Percentiles rank a stretch among this genome's conserved stretches.
Conservation (phyloP, 495 filamentous ascomycete genomes). For the Penicillium nucicola region DNA sequence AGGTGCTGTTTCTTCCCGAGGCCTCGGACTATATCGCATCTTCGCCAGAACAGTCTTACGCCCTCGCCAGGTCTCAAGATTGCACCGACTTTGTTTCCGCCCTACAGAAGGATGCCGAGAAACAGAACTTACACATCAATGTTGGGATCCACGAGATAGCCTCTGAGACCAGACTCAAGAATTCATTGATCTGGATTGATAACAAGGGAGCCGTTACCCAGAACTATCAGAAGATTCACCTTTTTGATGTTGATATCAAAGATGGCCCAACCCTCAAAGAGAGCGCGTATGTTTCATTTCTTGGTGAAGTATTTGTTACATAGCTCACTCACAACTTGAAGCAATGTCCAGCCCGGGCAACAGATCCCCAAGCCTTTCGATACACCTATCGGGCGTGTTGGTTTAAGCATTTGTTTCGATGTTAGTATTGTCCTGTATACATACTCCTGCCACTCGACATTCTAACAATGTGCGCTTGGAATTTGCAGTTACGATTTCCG, state of each 20-base stretch:
- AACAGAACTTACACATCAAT: slow-evolving; percentile 65
- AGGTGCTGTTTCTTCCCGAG: slow-evolving; percentile 91
- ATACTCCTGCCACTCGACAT: neutral
- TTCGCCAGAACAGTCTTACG: slow-evolving; percentile 60
- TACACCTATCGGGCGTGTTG: slow-evolving; percentile 71
- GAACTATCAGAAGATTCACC: slow-evolving; percentile 73
- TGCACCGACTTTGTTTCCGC: slow-evolving; percentile 66
- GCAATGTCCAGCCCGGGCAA: slow-evolving; percentile 59
- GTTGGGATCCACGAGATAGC: slow-evolving; percentile 85
- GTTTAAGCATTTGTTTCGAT: slow-evolving; percentile 85
- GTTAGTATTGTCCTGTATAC: slow-evolving; percentile 33
- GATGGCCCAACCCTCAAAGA: slow-evolving; percentile 62
- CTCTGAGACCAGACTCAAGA: slow-evolving; percentile 53
- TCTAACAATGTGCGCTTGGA: neutral
- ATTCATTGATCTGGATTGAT: slow-evolving; percentile 69
- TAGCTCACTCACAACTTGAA: slow-evolving; percentile 11
- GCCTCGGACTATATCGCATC: slow-evolving; percentile 83
- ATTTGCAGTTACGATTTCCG: slow-evolving; percentile 66
- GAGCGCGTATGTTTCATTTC: slow-evolving; percentile 40
- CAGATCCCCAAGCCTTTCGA: slow-evolving; percentile 64
- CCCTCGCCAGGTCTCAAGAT: slow-evolving; percentile 58
- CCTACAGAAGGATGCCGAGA: slow-evolving; percentile 61
- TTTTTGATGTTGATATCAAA: slow-evolving; percentile 71
- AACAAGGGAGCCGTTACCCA: slow-evolving; percentile 57
- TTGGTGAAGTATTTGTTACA: neutral